A percentile compares a stretch with the other conserved stretches of the same genome.
These are phyloP conservation scores for Polytolypa hystricis DNA, from an alignment of 2,329 filamentous ascomycete species.

Conservation along the genomic window DNA sequence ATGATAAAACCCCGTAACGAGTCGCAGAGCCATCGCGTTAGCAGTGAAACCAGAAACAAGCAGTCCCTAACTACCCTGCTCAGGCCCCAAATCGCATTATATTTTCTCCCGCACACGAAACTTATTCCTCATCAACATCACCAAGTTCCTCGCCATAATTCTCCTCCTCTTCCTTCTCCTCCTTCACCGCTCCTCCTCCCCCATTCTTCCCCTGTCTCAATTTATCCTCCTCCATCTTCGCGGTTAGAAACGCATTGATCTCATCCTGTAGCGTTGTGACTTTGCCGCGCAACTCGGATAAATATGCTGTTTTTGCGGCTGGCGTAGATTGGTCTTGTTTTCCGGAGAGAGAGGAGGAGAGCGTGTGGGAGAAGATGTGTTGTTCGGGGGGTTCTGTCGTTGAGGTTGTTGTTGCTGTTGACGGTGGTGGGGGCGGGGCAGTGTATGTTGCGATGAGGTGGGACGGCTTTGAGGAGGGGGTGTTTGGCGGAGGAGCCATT, in stretches of 20 bases:
- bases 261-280: constrained; percentile 44
- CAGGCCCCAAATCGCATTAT: too few relatives aligned
- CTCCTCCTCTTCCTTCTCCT: constrained; percentile 37
- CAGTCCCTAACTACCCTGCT: too few relatives aligned
- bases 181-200: constrained; percentile 19
- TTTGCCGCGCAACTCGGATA: constrained; percentile 40
- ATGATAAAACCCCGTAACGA: too few relatives aligned
- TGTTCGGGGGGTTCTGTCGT: constrained; percentile 16
- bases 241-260: constrained; percentile 49
- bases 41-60: too few relatives aligned
- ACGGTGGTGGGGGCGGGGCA: constrained; percentile 21
- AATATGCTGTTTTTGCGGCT: constrained; percentile 42
- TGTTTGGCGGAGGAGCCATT: constrained; percentile 12
- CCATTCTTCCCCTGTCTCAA: constrained; percentile 23
- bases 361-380: constrained; percentile 24
- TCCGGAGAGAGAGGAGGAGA: constrained; percentile 15
- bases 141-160: constrained; percentile 75
- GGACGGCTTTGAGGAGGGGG: constrained; percentile 7
- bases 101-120: too few relatives aligned
- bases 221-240: constrained; percentile 53
- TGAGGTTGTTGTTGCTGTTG: constrained; percentile 4
- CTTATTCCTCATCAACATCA: constrained; percentile 54
- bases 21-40: too few relatives aligned
- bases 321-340: constrained; percentile 10
- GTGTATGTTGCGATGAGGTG: constrained; percentile 15